These are phyloP conservation scores for Salix udensis DNA, from an alignment of 345 rosid species.

Conservation along the genomic window DNA sequence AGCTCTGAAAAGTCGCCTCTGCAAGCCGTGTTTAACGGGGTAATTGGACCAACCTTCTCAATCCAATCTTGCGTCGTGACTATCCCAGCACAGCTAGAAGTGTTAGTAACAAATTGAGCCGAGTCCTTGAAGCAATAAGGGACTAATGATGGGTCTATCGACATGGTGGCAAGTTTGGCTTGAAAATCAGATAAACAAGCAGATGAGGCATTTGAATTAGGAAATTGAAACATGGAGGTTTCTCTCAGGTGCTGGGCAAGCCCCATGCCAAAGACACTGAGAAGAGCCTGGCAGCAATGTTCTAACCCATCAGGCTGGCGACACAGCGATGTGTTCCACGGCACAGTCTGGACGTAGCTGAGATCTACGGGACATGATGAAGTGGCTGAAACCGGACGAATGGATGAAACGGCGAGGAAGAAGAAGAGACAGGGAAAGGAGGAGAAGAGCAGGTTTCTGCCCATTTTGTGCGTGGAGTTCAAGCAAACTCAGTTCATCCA, in stretches of 20 bases:
- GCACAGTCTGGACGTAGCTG: conserved; percentile 46
- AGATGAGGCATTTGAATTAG: conserved; percentile 22
- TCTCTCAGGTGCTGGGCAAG: conserved; percentile 42
- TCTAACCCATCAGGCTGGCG: conserved; percentile 1
- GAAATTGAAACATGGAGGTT: conserved; percentile 47
- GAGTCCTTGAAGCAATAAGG: conserved; percentile 37
- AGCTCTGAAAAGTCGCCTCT: conserved; percentile 34
- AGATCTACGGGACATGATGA: conserved; percentile 54
- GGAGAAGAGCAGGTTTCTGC: background rate
- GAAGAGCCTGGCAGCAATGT: conserved; percentile 49
- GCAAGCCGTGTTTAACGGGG: conserved; percentile 39
- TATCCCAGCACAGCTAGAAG: conserved; percentile 45
- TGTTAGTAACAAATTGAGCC: conserved; percentile 33
- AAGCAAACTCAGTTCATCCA: background rate
- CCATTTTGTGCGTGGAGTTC: conserved; percentile 5
- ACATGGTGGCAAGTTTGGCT: conserved; percentile 24
- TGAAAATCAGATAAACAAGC: conserved; percentile 44
- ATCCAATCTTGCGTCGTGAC: conserved; percentile 41
- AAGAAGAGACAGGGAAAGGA: conserved; percentile 10
- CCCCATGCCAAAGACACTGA: conserved; percentile 53
- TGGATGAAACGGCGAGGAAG: conserved; percentile 13
- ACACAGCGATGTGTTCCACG: conserved; percentile 53
- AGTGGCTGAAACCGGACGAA: conserved; percentile 1
- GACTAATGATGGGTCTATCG: conserved; percentile 34
- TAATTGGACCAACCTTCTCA: conserved; percentile 27